Evolutionary conservation across 163 green algal genomes (phyloP), one percentile per base, ranked within the genome.

Genomic region (Scenedesmus sp.): DNA sequence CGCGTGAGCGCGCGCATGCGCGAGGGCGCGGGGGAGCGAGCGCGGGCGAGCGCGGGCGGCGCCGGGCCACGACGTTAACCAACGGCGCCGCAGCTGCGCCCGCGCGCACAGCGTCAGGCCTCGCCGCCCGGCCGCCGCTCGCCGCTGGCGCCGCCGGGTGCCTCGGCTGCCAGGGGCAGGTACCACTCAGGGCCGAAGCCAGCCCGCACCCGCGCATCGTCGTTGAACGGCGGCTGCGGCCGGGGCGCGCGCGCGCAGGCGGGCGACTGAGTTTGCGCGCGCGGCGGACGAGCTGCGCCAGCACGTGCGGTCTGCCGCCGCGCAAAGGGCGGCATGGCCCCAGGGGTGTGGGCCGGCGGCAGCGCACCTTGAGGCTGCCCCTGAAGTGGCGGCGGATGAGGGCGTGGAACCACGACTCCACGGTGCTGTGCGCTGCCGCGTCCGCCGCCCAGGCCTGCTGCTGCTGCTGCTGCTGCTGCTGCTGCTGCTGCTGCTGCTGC

Each of bases 141-240:
- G 7, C 7, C 24, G 11, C 24, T 65, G 7, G 57, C 17, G 34
- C 7, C 24, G 15, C 57, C 24, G 20, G 57, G 24, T n/a, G n/a
- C 33, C 31, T 29, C 33, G 48, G 45, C 47, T 62, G 65, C 75
- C 20, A 96, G 80, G 0, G 92, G 92, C 75, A 92, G 33, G 77
- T 97, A 98, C 93, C 93, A 98, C 34, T 89, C 85, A 14, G 81
- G 76, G 2, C 78, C 82, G 81, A 98, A 97, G 0, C 94, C 94
- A 4, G 95, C 95, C 60, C 88, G 75, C 0, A 79, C 84, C 0
- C 95, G 70, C 0, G 95, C 95, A 34, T 88, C 85, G 4, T 94
- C 87, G 75, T 98, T 98, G 86, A 98, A 98, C 1, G 94, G 95
- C 15, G 94, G 94, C 87, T 95, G 79, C 63, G 82, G 15, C 33